Base-by-base conservation (phyloP, 176 grass and related monocot species). In the Aegilops tauschii region DNA sequence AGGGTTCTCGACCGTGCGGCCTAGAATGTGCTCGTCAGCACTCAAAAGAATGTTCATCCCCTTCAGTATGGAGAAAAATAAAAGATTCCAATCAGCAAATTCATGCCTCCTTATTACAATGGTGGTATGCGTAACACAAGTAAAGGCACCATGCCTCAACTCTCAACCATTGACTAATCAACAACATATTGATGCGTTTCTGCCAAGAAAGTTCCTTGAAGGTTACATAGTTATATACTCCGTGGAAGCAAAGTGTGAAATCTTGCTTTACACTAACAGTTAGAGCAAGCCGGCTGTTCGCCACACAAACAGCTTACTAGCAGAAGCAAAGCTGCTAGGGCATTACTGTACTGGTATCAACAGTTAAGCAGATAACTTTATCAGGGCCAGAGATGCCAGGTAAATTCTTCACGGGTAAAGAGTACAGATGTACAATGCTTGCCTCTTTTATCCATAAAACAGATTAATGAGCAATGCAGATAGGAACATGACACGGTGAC, bases 41-140 rank as follows among this genome's bases (percentile, higher is more conserved):
- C 90, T 99, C 74, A 99, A 90, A 71, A 86, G 87, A 86, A 99
- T 91, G 83, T 99, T 83, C 69, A 96, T 94, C 44, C 94, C 94
- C 94, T 98, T 71, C 52, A 82, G 27, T 44, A 78, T 64, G 72
- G 12, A 42, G 6, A 75, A 59, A 83, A 77, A 34, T 6, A 82
- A 40, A 80, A 77, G 18, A 73, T 18, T 80, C 34, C n/a, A 79
- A 82, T 90, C 84, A 88, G 42, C 12, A 65, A 52, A 88, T 47
- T 58, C 18, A 84, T 74, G 45, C 13, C 6, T 65, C 56, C 5
- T 35, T 34, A 77, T 76, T 47, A 49, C 35, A 91, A 54, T 18
- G 31, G 14, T 21, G 44, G 69, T 49, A 80, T 14, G 18, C 10
- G 12, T 44, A 73, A 50, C 16, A 78, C 31, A 58, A 42, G 39